Base-by-base conservation (phyloP, 1,284 basidiomycete genomes). In the Xerocomus amazonicus region DNA sequence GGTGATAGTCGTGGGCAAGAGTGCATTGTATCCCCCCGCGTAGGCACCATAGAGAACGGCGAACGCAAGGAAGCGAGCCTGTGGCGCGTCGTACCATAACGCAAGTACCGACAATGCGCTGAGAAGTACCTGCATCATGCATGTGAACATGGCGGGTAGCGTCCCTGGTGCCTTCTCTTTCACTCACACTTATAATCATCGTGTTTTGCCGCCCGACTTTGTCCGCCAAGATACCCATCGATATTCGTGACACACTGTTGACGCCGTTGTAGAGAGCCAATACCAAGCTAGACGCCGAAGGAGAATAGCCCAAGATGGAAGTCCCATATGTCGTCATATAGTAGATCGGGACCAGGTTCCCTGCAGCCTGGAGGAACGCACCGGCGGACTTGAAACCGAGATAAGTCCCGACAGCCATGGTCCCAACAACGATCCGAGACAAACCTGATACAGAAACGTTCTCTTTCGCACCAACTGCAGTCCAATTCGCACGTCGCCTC, bases 1-100 rank as follows among this genome's bases (percentile, higher is more conserved):
- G 34, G 51, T 34, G 29, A 39, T 52, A 16, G 39, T 38, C 32
- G 50, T 52, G 29, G 38, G 39, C 27, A 31, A 39, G 34, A 43
- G 50, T 19, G 44, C 32, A n/a, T 52, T 46, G 41, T 53, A 23
- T 32, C 26, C 40, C 29, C 43, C 43, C 10, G 33, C 39, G 14
- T 37, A 23, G 16, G 40, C 19, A 17, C 32, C 36, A n/a, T 45
- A 27, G 13, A 43, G 29, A n/a, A 43, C 19, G 16, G 48, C 28
- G 31, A 45, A 28, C 3, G 48, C 13, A 28, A 50, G 23, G 42
- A 43, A 43, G 23, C 32, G 27, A 12, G 45, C 8, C 19, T 27
- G 16, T 4, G 32, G 28, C 32, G 27, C 40, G 14, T 36, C 33
- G 27, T 44, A 44, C 47, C 40, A 48, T 35, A 31, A 31, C 6